These are phyloP conservation scores for Echinosphaeria canescens DNA, from an alignment of 2,329 filamentous ascomycete species.

Conservation along the genomic window DNA sequence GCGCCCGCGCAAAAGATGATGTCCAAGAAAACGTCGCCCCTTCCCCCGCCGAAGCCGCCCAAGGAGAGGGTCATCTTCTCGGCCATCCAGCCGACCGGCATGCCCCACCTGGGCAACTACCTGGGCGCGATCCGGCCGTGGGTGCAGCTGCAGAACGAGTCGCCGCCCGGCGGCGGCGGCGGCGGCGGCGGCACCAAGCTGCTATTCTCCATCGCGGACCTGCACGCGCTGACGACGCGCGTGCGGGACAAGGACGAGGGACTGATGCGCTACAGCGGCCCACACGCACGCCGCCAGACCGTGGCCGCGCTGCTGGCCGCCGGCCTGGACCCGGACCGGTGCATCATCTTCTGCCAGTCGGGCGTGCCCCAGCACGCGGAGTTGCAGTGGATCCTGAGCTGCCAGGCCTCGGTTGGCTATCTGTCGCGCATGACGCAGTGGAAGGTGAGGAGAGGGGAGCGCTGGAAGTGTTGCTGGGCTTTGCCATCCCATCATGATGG, in stretches of 20 bases:
- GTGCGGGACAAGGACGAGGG: background rate
- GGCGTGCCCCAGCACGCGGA: slow-evolving; percentile 62
- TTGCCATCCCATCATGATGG: too few relatives aligned
- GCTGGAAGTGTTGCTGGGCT: too few relatives aligned
- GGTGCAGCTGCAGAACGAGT: slow-evolving; percentile 55
- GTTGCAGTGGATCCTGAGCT: slow-evolving; percentile 94
- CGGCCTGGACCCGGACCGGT: slow-evolving; percentile 58
- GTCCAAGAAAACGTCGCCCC: too few relatives aligned
- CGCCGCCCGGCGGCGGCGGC: slow-evolving; percentile 20
- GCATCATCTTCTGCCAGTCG: slow-evolving; percentile 66
- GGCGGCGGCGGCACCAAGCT: too few relatives aligned
- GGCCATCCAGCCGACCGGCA: slow-evolving; percentile 87
- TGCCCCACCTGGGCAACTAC: slow-evolving; percentile 92
- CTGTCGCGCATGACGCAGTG: slow-evolving; percentile 98
- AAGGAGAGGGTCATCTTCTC: slow-evolving; percentile 49
- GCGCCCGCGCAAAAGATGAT: too few relatives aligned
- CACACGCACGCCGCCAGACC: slow-evolving; percentile 52
- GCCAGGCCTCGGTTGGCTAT: slow-evolving; percentile 78
- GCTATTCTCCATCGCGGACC: slow-evolving; percentile 75
- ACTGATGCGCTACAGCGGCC: too few relatives aligned
- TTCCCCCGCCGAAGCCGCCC: too few relatives aligned
- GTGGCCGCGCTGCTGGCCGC: slow-evolving; percentile 67
- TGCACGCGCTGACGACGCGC: slow-evolving; percentile 63
- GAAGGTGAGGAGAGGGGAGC: slow-evolving; percentile 72
- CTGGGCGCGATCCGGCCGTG: slow-evolving; percentile 75